These are phyloP conservation scores for Venturiaceae sp. DNA, from an alignment of 2,329 filamentous ascomycete genomes.

Conservation along the genomic window DNA sequence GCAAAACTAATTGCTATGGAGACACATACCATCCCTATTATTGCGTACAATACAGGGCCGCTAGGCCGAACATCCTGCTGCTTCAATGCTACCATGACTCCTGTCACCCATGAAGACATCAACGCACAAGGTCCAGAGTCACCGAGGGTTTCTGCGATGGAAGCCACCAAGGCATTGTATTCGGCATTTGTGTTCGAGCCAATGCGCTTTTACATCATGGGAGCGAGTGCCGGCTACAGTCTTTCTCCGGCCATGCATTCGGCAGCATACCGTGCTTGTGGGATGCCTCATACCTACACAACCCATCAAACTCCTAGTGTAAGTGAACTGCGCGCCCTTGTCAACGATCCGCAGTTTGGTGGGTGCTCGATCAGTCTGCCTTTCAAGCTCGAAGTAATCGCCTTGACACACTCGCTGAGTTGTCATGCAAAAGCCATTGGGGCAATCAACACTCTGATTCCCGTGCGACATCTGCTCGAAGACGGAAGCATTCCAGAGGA, in stretches of 20 bases:
- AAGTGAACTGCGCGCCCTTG: constrained; percentile 52
- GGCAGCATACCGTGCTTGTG: constrained; percentile 54
- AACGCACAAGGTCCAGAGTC: constrained; percentile 7
- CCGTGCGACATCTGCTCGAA: constrained; percentile 48
- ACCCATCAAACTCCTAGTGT: constrained; percentile 54
- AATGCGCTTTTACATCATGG: constrained; percentile 65
- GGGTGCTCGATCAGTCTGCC: constrained; percentile 64
- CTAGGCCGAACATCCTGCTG: constrained; percentile 55
- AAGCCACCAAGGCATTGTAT: constrained; percentile 57
- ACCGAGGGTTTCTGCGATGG: constrained; percentile 29
- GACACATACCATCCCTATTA: constrained; percentile 41
- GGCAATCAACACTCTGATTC: constrained; percentile 67
- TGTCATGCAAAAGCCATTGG: constrained; percentile 66
- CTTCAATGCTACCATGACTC: constrained; percentile 56
- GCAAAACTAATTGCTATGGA: constrained; percentile 36
- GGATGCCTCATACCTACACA: constrained; percentile 59
- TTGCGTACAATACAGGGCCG: constrained; percentile 55
- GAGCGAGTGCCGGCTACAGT: constrained; percentile 62
- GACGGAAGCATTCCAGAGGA: constrained; percentile 49
- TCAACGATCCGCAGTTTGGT: constrained; percentile 58
- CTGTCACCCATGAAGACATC: constrained; percentile 40
- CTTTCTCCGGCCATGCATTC: constrained; percentile 73
- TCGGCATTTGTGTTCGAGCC: constrained; percentile 57
- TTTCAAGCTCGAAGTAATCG: constrained; percentile 63
- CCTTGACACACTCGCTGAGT: constrained; percentile 55